Conservation (phyloP, 768 basidiomycete genomes). For the Daedaleopsis nitida region DNA sequence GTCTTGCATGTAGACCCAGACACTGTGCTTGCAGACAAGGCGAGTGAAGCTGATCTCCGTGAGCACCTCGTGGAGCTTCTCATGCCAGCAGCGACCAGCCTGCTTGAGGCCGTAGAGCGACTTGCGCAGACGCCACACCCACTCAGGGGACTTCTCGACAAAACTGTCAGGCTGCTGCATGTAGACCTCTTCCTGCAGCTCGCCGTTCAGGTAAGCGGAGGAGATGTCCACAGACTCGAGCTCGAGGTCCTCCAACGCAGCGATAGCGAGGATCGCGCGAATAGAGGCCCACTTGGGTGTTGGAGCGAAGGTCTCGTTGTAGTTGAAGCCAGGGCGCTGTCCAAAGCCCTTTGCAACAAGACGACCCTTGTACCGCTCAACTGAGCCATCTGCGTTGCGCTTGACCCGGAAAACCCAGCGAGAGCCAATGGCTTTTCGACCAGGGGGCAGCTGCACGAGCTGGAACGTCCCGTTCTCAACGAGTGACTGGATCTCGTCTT, state of each 20-base stretch:
- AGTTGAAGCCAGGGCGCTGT: constrained; percentile 38
- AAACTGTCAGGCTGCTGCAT: constrained; percentile 31
- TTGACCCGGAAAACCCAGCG: constrained; percentile 44
- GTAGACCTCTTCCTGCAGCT: constrained; percentile 32
- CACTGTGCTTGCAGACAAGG: constrained; percentile 29
- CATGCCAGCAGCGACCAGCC: constrained; percentile 40
- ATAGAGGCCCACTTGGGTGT: constrained; percentile 31
- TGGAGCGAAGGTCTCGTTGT: constrained; percentile 36
- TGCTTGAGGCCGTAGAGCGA: constrained; percentile 48
- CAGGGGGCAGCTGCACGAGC: constrained; percentile 29
- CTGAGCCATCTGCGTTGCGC: constrained; percentile 36
- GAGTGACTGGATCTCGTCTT: constrained; percentile 20
- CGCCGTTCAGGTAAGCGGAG: constrained; percentile 32
- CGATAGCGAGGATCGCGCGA: constrained; percentile 26
- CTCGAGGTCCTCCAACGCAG: constrained; percentile 26
- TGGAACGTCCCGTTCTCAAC: constrained; percentile 36
- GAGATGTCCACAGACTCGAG: constrained; percentile 31
- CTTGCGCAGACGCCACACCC: constrained; percentile 27
- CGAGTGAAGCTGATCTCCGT: constrained; percentile 26
- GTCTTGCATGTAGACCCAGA: constrained; percentile 31
- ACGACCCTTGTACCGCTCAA: constrained; percentile 39
- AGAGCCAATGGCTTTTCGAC: constrained; percentile 33
- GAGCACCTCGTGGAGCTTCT: constrained; percentile 30
- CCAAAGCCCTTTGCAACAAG: constrained; percentile 38
- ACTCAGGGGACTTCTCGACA: constrained; percentile 13